Evolutionary conservation across 2,329 filamentous ascomycete species (phyloP).

Genomic region (Microsporum audouinii): DNA sequence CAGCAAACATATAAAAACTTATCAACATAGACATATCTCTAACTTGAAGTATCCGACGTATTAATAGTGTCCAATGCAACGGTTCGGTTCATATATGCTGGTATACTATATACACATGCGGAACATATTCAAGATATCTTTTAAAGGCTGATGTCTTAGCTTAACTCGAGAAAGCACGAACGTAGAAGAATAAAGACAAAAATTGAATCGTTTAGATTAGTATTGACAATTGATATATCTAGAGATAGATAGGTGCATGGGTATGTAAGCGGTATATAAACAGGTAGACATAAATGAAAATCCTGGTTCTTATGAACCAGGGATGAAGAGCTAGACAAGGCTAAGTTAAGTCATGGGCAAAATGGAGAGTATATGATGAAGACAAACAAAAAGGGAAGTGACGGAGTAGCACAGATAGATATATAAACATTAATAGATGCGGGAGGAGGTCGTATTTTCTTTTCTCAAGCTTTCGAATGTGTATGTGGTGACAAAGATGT

Average conservation of each 20-base stretch:
- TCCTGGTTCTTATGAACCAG: not conserved
- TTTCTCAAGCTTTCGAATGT: not conserved
- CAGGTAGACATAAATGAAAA: not conserved
- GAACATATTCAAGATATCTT: no score
- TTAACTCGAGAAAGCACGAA: no score
- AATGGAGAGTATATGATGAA: not conserved
- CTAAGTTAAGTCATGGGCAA: not conserved
- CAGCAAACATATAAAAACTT: no score
- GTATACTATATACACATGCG: no score
- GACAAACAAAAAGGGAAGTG: not conserved
- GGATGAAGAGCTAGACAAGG: not conserved
- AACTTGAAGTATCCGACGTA: no score
- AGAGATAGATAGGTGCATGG: not conserved
- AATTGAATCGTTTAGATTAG: not conserved
- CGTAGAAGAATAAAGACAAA: not conserved
- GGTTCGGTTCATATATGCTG: no score
- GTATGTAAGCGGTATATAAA: not conserved
- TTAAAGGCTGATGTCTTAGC: no score
- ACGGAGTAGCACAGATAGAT: not conserved
- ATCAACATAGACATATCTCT: no score
- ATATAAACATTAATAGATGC: not conserved
- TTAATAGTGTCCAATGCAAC: no score
- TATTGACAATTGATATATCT: constrained; percentile 1
- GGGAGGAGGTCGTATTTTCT: not conserved
- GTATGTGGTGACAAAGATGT: not conserved